Conservation (phyloP, 2,329 filamentous ascomycete species). For the Fusarium nurragi region DNA sequence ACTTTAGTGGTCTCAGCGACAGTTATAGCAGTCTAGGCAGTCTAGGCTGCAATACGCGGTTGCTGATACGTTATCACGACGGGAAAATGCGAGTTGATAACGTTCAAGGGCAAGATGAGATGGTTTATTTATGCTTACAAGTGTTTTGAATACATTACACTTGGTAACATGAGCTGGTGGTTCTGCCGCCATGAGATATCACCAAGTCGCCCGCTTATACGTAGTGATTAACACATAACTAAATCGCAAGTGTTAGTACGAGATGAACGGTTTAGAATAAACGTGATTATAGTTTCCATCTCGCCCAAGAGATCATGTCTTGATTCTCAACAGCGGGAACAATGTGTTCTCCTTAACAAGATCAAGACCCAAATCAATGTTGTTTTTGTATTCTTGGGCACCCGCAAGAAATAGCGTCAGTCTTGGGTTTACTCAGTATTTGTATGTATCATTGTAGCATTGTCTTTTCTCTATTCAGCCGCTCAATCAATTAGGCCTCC, state of each 20-base stretch:
- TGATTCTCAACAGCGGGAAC: no score
- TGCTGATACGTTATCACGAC: neutral
- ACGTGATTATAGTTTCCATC: no score
- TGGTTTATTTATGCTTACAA: neutral
- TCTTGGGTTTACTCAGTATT: neutral
- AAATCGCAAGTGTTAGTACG: neutral
- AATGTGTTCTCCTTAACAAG: no score
- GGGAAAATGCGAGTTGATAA: neutral
- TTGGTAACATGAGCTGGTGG: neutral
- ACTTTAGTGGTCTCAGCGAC: no score
- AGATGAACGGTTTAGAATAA: no score
- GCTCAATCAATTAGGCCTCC: conserved; percentile 52
- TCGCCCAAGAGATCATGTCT: no score
- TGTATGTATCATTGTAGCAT: neutral
- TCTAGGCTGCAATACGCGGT: neutral
- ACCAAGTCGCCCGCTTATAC: neutral
- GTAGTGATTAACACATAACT: neutral
- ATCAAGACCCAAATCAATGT: no score
- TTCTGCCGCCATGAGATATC: neutral
- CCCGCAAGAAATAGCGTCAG: no score
- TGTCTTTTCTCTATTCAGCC: neutral
- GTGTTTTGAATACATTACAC: neutral
- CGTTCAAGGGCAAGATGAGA: neutral
- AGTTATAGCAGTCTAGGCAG: neutral
- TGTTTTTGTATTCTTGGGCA: no score